Conservation (phyloP, 345 rosid species). For the Trapa bicornis region DNA sequence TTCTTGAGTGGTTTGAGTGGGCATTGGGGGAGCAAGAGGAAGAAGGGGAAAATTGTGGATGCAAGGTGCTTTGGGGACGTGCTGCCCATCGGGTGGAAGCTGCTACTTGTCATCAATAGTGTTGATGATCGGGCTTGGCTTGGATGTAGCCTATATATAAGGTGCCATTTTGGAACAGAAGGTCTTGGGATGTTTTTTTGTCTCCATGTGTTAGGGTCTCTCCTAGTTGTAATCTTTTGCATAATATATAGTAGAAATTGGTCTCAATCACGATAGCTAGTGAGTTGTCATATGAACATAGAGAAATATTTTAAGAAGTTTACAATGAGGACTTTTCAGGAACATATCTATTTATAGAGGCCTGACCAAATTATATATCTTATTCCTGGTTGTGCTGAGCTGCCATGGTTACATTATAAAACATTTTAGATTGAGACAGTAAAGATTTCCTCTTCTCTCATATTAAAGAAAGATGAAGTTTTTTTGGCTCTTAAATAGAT, state of each 20-base stretch:
- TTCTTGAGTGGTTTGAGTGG: conserved; percentile 47
- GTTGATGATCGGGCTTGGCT: conserved; percentile 31
- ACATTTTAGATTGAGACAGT: neutral
- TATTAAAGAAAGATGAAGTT: neutral
- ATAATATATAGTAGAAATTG: neutral
- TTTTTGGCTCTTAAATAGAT: neutral
- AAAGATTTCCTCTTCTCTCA: neutral
- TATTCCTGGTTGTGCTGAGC: too few species aligned
- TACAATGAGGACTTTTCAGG: neutral
- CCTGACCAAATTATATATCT: too few species aligned
- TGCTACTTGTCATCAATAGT: conserved; percentile 45
- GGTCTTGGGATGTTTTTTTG: neutral
- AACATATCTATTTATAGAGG: neutral
- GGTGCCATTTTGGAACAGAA: conserved; percentile 26
- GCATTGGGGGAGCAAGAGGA: conserved; percentile 49
- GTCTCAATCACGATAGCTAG: neutral
- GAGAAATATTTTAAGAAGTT: neutral
- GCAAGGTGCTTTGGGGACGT: conserved; percentile 39
- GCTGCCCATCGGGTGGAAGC: conserved; percentile 62
- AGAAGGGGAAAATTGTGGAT: conserved; percentile 51
- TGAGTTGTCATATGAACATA: neutral
- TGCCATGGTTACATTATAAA: neutral
- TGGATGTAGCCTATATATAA: conserved; percentile 48
- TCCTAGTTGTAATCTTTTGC: neutral
- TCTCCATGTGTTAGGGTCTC: neutral